phyloP scores from a whole-genome alignment of 768 basidiomycete species.

The Termitomyces sp. region DNA sequence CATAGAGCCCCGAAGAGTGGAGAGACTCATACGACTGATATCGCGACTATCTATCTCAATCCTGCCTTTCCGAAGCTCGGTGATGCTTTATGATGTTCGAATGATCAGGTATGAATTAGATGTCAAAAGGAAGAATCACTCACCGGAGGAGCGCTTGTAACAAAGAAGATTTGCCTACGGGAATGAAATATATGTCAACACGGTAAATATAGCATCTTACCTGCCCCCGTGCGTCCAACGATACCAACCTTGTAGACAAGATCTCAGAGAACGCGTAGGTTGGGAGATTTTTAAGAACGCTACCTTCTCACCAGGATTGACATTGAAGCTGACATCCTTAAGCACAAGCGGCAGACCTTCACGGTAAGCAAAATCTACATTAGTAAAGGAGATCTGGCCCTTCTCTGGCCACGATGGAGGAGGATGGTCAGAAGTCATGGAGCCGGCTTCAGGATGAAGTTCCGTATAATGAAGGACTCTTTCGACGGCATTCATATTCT shows the following conservation, averaged over 20 bases:
- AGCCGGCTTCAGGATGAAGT: slow-evolving; percentile 50
- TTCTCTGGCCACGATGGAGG: slow-evolving; percentile 41
- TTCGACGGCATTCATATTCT: slow-evolving; percentile 72
- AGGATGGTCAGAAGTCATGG: slow-evolving; percentile 37
- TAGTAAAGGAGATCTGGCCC: slow-evolving; percentile 49
- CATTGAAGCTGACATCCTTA: slow-evolving; percentile 49
- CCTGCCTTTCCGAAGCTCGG: slow-evolving; percentile 51
- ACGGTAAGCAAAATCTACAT: slow-evolving; percentile 56
- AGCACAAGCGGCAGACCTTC: slow-evolving; percentile 60
- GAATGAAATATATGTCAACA: not conserved
- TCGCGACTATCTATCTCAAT: slow-evolving; percentile 56
- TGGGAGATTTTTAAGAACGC: not conserved
- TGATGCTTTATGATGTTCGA: slow-evolving; percentile 32
- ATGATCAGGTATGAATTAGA: not conserved
- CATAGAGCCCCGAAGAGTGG: slow-evolving; percentile 43
- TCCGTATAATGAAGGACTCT: slow-evolving; percentile 65
- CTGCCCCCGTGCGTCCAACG: slow-evolving; percentile 43
- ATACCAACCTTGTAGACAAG: slow-evolving; percentile 32
- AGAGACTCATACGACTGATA: slow-evolving; percentile 48
- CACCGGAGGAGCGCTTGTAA: slow-evolving; percentile 54
- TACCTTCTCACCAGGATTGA: slow-evolving; percentile 63
- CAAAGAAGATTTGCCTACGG: slow-evolving; percentile 47
- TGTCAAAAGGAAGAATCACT: slow-evolving; percentile 1
- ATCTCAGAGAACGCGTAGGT: not conserved
- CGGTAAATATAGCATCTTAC: slow-evolving; percentile 7